Conservation (phyloP, 2,329 filamentous ascomycete species). For the Sporothrix variecibatus region DNA sequence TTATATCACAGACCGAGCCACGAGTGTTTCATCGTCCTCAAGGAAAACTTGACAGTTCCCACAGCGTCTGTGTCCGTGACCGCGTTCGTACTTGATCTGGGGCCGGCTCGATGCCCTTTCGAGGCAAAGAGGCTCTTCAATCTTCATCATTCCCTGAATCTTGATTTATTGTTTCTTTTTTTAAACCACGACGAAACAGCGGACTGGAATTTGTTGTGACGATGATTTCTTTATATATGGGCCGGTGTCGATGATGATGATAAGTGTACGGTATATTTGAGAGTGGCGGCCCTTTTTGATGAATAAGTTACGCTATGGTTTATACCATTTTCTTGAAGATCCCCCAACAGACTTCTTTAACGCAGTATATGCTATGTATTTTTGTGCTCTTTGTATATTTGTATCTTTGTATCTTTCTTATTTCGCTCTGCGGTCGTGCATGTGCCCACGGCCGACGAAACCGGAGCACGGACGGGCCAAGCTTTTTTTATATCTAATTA, state of each 20-base stretch:
- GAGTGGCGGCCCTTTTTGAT: neutral
- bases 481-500: neutral
- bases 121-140: neutral
- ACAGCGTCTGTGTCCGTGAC: neutral
- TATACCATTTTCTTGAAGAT: neutral
- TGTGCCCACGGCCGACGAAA: neutral
- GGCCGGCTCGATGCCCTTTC: neutral
- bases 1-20: neutral
- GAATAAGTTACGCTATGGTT: neutral
- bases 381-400: neutral
- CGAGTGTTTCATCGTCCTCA: neutral
- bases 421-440: neutral
- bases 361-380: neutral
- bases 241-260: neutral
- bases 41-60: neutral
- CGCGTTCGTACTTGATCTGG: neutral
- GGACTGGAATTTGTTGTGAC: neutral
- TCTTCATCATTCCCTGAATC: neutral
- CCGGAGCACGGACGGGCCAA: neutral
- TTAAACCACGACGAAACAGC: neutral
- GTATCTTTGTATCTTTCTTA: too few species aligned
- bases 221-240: neutral
- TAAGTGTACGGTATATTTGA: neutral
- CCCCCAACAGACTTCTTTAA: neutral
- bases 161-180: neutral